Base-by-base conservation (phyloP, 108 stramenopile species). In the Pseudonitzschia multistriata region DNA sequence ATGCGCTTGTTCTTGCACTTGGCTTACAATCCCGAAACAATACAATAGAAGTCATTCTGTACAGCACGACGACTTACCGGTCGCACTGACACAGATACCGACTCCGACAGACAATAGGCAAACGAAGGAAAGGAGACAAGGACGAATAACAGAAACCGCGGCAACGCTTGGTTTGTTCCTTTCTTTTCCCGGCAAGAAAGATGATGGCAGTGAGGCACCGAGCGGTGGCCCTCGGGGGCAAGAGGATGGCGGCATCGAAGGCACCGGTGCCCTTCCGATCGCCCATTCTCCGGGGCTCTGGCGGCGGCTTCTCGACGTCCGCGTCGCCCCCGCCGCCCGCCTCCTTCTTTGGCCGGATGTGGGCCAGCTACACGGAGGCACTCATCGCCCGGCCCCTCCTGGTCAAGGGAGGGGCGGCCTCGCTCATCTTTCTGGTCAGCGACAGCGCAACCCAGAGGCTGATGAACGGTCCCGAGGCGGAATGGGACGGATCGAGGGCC, bases 401-500 rank as follows among this genome's bases (percentile, higher is more conserved):
- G 7, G 79, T 78, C 57, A 83, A 83, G 66, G 67, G 63, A 2
- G 49, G 68, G 19, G 64, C 76, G 36, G 79, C 79, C 11, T 71
- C 77, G 15, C 10, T 77, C 53, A 83, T 83, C 22, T 83, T 83
- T 59, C 71, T 78, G 47, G 28, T 56, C 3, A 66, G 62, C 22
- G 83, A 83, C 50, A 52, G 53, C 8, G 66, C 66, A 17, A 80
- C 83, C 21, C 83, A 83, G 42, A 39, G 56, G 15, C 17, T 74
- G 14, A 69, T 67, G 61, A 60, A 78, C 13, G n/a, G n/a, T n/a
- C 64, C 70, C 14, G 42, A 53, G 3, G 47, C 24, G 3, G 49
- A 61, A 8, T 62, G 33, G 57, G 57, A 59, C 35, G 31, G n/a
- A 3, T 35, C 63, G 14, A 61, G 82, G 37, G 78, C 82, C 3